Evolutionary conservation across 805 yeast genomes (phyloP), one percentile per base, ranked within the genome.

Genomic region (Ogataea pini): DNA sequence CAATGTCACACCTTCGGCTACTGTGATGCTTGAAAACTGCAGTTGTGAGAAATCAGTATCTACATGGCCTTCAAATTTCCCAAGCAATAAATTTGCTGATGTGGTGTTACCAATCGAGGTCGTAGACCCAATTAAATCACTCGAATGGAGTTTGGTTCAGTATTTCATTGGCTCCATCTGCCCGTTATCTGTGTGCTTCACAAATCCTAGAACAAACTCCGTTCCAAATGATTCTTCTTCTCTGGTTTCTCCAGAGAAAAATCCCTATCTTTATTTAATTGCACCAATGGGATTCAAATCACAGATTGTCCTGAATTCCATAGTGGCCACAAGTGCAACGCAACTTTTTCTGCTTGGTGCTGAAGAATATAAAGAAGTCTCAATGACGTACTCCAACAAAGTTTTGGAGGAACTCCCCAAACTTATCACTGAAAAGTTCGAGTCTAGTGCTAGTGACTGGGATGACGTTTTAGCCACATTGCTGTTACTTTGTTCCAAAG

Each of bases 401-500:
- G 70, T 69, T 3, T 49, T 71, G 3, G 46, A 55, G 6, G 64
- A 64, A 33, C 55, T 72, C 5, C 68, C 74, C 0, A 48, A 52
- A 19, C 44, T 65, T 7, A 69, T 72, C 7, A 59, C 56, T 19
- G 37, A 57, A 5, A 70, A 66, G 41, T 59, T 54, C 36, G 32
- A 16, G 5, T 53, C 50, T 1, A 49, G 60, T 2, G 58, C 59
- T 14, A 41, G 36, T 10, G 63, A 65, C 32, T 72, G 76, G 75
- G 76, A 72, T 50, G 75, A 70, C 33, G 66, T 71, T 7, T 59
- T 72, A 36, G 72, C 72, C 1, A 68, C 73, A 8, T 60, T 72
- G 19, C 46, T 72, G 10, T 64, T 72, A 69, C 56, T 73, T 2
- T 72, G 76, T 44, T 70, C 71, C 34, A 63, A 67, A 7, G 76